Evolutionary conservation across 768 basidiomycete species (phyloP).

Genomic region (Mrakia gelida): DNA sequence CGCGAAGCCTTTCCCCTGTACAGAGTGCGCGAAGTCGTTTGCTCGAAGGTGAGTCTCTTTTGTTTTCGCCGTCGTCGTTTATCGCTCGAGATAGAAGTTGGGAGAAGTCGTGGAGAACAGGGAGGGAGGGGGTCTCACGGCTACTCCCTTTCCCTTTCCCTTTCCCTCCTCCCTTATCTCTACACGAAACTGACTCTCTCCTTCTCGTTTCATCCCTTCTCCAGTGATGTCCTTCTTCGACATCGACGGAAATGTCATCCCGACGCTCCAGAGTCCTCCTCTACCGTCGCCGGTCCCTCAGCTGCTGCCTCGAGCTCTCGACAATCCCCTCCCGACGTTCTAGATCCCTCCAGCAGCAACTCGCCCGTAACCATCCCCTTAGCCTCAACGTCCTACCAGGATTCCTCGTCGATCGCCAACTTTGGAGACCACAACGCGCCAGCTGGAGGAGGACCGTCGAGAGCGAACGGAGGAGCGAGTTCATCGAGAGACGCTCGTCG

Average conservation of each 20-base stretch:
- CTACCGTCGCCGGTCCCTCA: background rate
- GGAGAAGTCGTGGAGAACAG: background rate
- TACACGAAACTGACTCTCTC: background rate
- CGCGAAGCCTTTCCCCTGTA: slow-evolving; percentile 25
- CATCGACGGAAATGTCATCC: slow-evolving; percentile 21
- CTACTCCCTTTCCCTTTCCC: background rate
- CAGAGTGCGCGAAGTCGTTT: slow-evolving; percentile 25
- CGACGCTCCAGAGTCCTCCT: background rate
- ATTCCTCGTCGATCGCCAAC: background rate
- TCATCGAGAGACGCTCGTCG: slow-evolving; percentile 1
- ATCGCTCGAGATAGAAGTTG: background rate
- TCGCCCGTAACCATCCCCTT: background rate
- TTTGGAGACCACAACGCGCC: background rate
- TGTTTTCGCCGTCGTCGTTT: background rate
- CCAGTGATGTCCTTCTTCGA: slow-evolving; percentile 20
- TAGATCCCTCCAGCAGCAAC: background rate
- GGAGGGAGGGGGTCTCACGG: background rate
- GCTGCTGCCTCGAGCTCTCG: background rate
- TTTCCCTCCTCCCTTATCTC: background rate
- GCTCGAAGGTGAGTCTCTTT: slow-evolving; percentile 1
- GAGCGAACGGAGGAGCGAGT: background rate
- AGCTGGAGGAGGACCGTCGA: background rate
- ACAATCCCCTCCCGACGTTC: background rate
- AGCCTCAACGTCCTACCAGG: background rate
- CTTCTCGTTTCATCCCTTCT: background rate